Evolutionary conservation across 768 basidiomycete genomes (phyloP).

Genomic region (Russula brevipes): DNA sequence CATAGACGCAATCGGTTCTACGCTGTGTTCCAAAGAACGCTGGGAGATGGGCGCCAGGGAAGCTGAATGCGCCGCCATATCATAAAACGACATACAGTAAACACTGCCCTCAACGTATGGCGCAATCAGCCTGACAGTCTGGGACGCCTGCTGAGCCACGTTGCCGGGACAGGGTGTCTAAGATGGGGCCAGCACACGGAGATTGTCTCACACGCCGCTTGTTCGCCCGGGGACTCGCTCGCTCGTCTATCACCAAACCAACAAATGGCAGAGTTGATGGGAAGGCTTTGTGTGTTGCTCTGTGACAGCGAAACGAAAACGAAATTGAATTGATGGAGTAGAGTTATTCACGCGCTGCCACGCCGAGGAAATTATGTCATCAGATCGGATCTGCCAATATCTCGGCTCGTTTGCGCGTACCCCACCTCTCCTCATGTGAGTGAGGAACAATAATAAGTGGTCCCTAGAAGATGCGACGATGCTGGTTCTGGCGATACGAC

Average conservation of each 20-base stretch:
- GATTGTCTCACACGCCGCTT: not conserved
- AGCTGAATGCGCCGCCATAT: slow-evolving; percentile 4
- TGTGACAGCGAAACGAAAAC: not conserved
- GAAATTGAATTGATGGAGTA: not conserved
- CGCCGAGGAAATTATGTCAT: slow-evolving; percentile 16
- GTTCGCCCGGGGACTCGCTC: not conserved
- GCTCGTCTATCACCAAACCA: not conserved
- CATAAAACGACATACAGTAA: not conserved
- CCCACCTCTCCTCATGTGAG: not conserved
- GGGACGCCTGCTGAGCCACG: slow-evolving; percentile 10
- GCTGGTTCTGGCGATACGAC: slow-evolving; percentile 1
- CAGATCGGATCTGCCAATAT: slow-evolving; percentile 9
- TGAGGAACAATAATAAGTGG: not conserved
- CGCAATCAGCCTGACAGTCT: slow-evolving; percentile 21
- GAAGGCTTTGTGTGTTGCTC: not conserved
- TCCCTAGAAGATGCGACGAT: not conserved
- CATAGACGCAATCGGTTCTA: slow-evolving; percentile 13
- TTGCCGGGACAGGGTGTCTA: not conserved
- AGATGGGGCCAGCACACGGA: not conserved
- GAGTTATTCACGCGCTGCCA: not conserved
- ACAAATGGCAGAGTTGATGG: not conserved
- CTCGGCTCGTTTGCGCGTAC: slow-evolving; percentile 2
- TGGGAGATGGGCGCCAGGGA: slow-evolving; percentile 14
- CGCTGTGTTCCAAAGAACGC: slow-evolving; percentile 17
- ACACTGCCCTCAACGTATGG: slow-evolving; percentile 2